phyloP scores from a whole-genome alignment of 129 eudicot genomes.

The Escallonia herrerae region DNA sequence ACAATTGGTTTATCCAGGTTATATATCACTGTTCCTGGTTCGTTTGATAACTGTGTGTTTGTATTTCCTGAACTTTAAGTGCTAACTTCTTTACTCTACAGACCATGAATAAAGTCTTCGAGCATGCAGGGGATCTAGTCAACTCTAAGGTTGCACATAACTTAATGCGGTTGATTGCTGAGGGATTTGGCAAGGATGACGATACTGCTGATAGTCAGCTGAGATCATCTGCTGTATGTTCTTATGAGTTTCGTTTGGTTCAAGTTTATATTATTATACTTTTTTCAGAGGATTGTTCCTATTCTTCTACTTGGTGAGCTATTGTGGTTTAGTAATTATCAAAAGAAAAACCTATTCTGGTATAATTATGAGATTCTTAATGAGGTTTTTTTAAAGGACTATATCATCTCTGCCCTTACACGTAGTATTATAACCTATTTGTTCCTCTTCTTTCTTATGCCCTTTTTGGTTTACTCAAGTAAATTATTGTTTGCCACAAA shows the following conservation, averaged over 20 bases:
- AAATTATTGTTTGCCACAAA: too few species aligned
- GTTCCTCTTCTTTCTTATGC: too few species aligned
- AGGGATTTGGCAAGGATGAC: slow-evolving; percentile 98
- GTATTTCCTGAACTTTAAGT: neutral
- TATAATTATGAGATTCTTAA: too few species aligned
- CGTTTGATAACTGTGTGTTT: neutral
- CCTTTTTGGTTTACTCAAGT: too few species aligned
- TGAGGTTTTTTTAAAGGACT: too few species aligned
- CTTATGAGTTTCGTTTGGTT: neutral
- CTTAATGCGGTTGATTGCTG: slow-evolving; percentile 96
- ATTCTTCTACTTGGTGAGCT: neutral
- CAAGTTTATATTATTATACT: neutral
- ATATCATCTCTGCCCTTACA: too few species aligned
- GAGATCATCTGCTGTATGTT: slow-evolving; percentile 92
- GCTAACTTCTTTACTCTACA: slow-evolving; percentile 24
- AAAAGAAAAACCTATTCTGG: too few species aligned
- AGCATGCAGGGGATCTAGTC: slow-evolving; percentile 98
- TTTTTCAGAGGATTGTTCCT: neutral
- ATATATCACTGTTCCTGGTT: neutral
- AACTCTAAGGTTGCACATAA: slow-evolving; percentile 92
- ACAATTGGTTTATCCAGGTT: slow-evolving; percentile 99
- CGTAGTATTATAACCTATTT: too few species aligned
- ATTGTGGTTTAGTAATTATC: too few species aligned
- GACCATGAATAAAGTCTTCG: slow-evolving; percentile 97
- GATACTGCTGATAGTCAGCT: slow-evolving; percentile 89